These are phyloP conservation scores for Neurospora cerealis DNA, from an alignment of 495 filamentous ascomycete genomes.

Conservation along the genomic window DNA sequence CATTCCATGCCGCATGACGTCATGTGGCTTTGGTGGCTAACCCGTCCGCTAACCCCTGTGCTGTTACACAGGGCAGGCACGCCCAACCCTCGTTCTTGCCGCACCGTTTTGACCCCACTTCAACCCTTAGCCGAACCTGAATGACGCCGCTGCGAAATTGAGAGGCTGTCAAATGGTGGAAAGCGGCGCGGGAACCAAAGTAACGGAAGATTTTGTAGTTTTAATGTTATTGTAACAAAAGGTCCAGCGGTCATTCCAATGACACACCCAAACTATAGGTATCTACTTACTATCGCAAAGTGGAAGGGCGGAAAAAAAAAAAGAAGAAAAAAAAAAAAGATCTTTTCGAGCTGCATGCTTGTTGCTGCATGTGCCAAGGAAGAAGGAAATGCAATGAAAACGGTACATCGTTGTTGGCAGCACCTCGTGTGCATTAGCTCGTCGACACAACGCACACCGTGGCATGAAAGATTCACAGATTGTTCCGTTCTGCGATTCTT, in stretches of 20 bases:
- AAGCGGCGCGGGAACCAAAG: neutral
- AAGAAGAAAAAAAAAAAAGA: neutral
- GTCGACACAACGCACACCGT: neutral
- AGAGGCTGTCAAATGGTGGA: neutral
- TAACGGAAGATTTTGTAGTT: neutral
- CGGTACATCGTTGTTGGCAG: neutral
- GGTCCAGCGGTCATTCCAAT: neutral
- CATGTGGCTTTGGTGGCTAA: slow-evolving; percentile 1
- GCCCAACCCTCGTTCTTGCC: neutral
- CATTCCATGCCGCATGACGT: slow-evolving; percentile 3
- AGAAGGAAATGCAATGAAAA: neutral
- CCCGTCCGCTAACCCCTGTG: slow-evolving; percentile 5
- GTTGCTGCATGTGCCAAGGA: neutral
- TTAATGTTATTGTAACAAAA: neutral
- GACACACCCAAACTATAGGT: neutral
- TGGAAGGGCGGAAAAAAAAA: neutral
- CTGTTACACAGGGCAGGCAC: neutral
- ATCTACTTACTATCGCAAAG: neutral
- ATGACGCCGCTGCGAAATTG: neutral
- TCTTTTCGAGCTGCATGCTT: neutral
- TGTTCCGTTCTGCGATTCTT: neutral
- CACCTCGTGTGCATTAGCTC: neutral
- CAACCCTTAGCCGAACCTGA: neutral
- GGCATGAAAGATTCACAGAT: neutral
- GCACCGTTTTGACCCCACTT: neutral